Base-by-base conservation (phyloP, 495 filamentous ascomycete genomes). In the Lasiosphaeria hispida region DNA sequence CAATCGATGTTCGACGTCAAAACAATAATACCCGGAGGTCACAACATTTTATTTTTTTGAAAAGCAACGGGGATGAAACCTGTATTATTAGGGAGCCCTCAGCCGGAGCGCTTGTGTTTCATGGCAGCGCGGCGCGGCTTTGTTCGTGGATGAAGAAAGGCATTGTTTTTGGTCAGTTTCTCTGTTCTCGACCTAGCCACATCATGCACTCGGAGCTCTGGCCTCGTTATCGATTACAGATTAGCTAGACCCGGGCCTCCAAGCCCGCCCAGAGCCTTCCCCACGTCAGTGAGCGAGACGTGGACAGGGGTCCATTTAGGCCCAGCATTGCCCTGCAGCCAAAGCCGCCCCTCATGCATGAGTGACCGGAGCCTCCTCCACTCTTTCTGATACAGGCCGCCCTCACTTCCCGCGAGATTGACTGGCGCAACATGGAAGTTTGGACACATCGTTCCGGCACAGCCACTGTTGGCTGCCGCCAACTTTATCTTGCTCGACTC, bases 81-180 rank as follows among this genome's bases (percentile, higher is more conserved):
- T 49, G 57, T 39, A 7, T 50, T 51, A 14, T 50, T 51, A 53
- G 58, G 58, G 40, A 43, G 23, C 23, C 48, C 38, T 63, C 65
- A 58, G 55, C 49, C 52, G 39, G 60, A 59, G 18, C 43, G 52
- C 44, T 47, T 37, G 53, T 33, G 67, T 67, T 69, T 69, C 66
- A 69, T 64, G 38, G 36, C 57, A 49, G 48, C 42, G 49, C 47
- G 52, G 55, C 48, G 56, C 48, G 48, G 35, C 35, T n/a, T 40
- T 58, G 48, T 47, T 59, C 47, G 38, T 23, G 55, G 11, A 51
- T 52, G 23, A 37, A 47, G 43, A 60, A 65, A 48, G 60, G 60
- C 64, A 65, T 69, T 69, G 64, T 64, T 62, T 59, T 53, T 15
- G 48, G 49, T 19, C 13, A 14, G 10, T 41, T 56, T 36, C 6